Evolutionary conservation across 2,329 filamentous ascomycete species (phyloP).

Genomic region (Periconia macrospinosa): DNA sequence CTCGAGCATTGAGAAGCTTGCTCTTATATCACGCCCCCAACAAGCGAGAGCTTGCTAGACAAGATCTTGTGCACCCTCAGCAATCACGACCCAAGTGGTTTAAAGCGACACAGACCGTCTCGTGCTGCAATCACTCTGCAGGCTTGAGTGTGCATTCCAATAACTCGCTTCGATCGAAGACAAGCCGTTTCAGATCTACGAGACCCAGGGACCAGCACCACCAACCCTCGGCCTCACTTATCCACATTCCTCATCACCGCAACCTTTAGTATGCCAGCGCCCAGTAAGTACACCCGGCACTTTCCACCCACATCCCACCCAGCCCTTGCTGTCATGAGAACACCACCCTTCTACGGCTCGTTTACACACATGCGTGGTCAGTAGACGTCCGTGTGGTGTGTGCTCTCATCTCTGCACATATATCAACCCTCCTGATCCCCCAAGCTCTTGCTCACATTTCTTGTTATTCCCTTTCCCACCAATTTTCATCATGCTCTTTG

Average conservation of each 20-base stretch:
- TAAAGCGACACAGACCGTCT: slow-evolving; percentile 43
- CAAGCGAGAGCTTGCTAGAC: slow-evolving; percentile 37
- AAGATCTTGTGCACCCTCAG: slow-evolving; percentile 36
- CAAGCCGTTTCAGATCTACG: slow-evolving; percentile 43
- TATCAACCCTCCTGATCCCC: slow-evolving; percentile 19
- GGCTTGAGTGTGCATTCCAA: slow-evolving; percentile 35
- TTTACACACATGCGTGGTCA: neutral
- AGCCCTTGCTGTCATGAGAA: slow-evolving; percentile 35
- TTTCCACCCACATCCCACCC: slow-evolving; percentile 29
- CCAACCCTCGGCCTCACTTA: slow-evolving; percentile 35
- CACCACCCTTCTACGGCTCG: slow-evolving; percentile 3
- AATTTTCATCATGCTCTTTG: slow-evolving; percentile 37
- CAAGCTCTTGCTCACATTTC: slow-evolving; percentile 8
- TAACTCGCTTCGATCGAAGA: slow-evolving; percentile 38
- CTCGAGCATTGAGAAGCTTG: slow-evolving; percentile 30
- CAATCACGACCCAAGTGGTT: slow-evolving; percentile 35
- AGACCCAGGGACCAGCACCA: slow-evolving; percentile 33
- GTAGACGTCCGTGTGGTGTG: neutral
- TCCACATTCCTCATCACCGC: slow-evolving; percentile 40
- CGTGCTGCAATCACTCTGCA: slow-evolving; percentile 41
- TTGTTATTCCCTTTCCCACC: slow-evolving; percentile 15
- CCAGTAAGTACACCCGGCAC: slow-evolving; percentile 39
- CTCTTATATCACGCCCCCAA: slow-evolving; percentile 33
- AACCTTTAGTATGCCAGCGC: slow-evolving; percentile 44
- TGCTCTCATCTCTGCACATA: slow-evolving; percentile 17